Conservation (phyloP, 495 filamentous ascomycete genomes). For the Thermothielavioides terrestris region DNA sequence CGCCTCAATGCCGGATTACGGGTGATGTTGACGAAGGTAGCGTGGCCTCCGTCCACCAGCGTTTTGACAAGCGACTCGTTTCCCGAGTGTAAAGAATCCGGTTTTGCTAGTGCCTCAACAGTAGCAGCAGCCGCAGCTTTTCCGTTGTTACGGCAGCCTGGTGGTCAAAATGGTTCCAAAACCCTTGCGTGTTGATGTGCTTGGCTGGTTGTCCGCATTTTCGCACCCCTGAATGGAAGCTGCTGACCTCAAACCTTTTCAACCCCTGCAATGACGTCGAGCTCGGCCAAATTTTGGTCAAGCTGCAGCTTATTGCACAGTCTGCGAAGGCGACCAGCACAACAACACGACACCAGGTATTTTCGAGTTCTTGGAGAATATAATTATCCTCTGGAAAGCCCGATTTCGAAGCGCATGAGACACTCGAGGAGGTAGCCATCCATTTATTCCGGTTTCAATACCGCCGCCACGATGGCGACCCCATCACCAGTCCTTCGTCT, state of each 20-base stretch:
- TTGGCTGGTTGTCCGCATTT: background rate
- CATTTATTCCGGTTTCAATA: too few relatives aligned
- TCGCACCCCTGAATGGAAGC: background rate
- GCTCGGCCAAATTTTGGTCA: slow-evolving; percentile 5
- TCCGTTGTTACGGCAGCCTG: too few relatives aligned
- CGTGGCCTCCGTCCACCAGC: too few relatives aligned
- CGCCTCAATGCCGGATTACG: background rate
- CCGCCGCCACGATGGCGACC: slow-evolving; percentile 3
- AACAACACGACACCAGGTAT: too few relatives aligned
- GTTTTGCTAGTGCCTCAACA: too few relatives aligned
- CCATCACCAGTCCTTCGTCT: slow-evolving; percentile 3
- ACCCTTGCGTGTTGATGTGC: background rate
- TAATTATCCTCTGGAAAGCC: background rate
- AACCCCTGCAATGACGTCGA: slow-evolving; percentile 21
- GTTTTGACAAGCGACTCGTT: too few relatives aligned
- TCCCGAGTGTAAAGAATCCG: too few relatives aligned
- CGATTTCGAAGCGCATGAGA: background rate
- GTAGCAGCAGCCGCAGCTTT: too few relatives aligned
- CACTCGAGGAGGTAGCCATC: background rate
- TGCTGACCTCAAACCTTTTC: background rate
- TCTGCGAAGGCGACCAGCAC: too few relatives aligned
- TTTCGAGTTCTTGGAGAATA: too few relatives aligned
- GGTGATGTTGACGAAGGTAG: background rate
- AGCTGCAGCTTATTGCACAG: too few relatives aligned
- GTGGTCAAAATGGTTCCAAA: too few relatives aligned